These are phyloP conservation scores for Fusarium solani-melongenae DNA, from an alignment of 2,329 filamentous ascomycete species.

Conservation along the genomic window DNA sequence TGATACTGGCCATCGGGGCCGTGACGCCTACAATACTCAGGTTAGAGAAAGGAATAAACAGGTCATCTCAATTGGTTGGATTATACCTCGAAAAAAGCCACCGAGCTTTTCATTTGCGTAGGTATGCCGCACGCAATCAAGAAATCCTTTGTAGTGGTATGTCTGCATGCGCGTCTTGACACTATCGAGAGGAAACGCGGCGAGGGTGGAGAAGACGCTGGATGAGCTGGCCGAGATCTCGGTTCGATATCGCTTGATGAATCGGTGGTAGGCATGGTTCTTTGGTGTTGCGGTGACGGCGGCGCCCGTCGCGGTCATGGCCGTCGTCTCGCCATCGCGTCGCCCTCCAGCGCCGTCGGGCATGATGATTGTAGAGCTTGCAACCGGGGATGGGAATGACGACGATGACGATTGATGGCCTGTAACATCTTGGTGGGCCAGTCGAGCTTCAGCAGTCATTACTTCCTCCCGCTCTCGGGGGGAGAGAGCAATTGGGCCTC, in stretches of 20 bases:
- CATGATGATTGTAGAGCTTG: conserved; percentile 41
- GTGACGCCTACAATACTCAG: conserved; percentile 67
- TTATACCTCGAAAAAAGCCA: conserved; percentile 83
- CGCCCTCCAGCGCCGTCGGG: conserved; percentile 43
- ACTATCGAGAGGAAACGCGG: conserved; percentile 88
- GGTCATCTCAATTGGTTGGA: background rate
- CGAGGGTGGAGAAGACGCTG: conserved; percentile 81
- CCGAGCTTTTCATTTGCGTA: conserved; percentile 78
- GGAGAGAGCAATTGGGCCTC: conserved; percentile 37
- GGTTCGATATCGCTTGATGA: conserved; percentile 81
- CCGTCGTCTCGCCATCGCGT: conserved; percentile 44
- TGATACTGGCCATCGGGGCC: conserved; percentile 83
- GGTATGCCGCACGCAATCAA: conserved; percentile 79
- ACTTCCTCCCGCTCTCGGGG: conserved; percentile 42
- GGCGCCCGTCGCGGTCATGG: conserved; percentile 34
- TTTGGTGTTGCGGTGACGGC: conserved; percentile 17
- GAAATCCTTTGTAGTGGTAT: conserved; percentile 80
- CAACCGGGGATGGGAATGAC: conserved; percentile 41
- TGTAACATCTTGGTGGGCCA: conserved; percentile 54
- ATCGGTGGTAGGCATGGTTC: conserved; percentile 37
- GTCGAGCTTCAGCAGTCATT: conserved; percentile 52
- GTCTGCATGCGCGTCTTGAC: conserved; percentile 92
- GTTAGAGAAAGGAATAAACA: conserved; percentile 20
- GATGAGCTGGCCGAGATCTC: conserved; percentile 82
- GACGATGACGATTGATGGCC: conserved; percentile 45